Conservation (phyloP, 2,329 filamentous ascomycete species). For the Colletotrichum gloeosporioides region DNA sequence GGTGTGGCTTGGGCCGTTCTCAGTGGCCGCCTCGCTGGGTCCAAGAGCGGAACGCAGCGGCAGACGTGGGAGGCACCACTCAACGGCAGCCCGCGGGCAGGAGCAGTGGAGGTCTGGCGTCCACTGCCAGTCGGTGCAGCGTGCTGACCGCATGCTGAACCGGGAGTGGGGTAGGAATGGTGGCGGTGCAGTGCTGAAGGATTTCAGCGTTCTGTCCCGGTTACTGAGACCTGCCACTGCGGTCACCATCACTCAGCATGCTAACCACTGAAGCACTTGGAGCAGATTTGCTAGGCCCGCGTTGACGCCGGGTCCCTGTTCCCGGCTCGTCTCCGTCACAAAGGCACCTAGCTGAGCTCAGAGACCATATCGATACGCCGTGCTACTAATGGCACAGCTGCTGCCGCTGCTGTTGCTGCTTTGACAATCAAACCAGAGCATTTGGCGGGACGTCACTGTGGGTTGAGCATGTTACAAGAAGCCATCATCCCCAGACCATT, state of each 20-base stretch:
- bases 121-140: not conserved
- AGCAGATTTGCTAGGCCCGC: not conserved
- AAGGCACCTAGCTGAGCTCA: not conserved
- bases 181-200: conserved; percentile 15
- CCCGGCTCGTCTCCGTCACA: not conserved
- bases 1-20: conserved; percentile 16
- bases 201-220: not conserved
- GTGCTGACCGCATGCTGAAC: not conserved
- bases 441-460: not conserved
- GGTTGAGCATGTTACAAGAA: not conserved
- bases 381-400: conserved; percentile 3
- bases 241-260: not conserved
- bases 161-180: conserved; percentile 11
- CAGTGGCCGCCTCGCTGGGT: conserved; percentile 1
- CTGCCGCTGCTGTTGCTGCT: not conserved
- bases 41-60: not conserved
- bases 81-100: not conserved
- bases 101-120: not conserved
- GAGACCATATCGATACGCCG: conserved; percentile 2
- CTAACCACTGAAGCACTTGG: not conserved
- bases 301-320: not conserved
- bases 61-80: not conserved
- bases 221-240: not conserved
- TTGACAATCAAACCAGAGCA: not conserved
- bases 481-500: not conserved